These are phyloP conservation scores for Wickerhamiella azymoides DNA, from an alignment of 805 yeast species.

Conservation along the genomic window DNA sequence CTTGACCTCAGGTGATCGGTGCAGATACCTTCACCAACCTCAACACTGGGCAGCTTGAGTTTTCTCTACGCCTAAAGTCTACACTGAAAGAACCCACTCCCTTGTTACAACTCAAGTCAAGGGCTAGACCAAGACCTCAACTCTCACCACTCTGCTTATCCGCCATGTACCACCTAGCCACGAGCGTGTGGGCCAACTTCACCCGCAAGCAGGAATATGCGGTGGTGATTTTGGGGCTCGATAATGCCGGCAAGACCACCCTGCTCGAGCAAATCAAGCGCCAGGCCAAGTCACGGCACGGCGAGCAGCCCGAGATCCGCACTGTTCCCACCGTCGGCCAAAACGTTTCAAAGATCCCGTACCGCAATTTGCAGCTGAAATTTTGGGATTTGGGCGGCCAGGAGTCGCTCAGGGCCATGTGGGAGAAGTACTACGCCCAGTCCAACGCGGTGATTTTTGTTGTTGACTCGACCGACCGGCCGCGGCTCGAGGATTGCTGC, in stretches of 20 bases:
- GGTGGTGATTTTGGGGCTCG: conserved; percentile 72
- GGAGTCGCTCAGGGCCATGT: conserved; percentile 62
- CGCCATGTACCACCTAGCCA: conserved; percentile 53
- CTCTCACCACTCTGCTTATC: background rate
- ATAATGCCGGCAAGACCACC: conserved; percentile 93
- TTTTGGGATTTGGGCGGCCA: conserved; percentile 98
- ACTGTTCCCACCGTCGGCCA: conserved; percentile 94
- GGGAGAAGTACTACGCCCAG: conserved; percentile 74
- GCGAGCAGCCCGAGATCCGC: conserved; percentile 24
- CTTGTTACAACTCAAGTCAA: too few relatives aligned
- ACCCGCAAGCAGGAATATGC: conserved; percentile 58
- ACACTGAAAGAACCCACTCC: too few relatives aligned
- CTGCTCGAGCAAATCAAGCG: conserved; percentile 53
- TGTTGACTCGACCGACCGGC: conserved; percentile 80
- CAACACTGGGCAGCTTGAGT: too few relatives aligned
- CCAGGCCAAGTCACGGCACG: conserved; percentile 30
- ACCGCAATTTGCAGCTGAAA: conserved; percentile 38
- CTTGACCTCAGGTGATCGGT: too few relatives aligned
- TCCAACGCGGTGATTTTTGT: conserved; percentile 89
- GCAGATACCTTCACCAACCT: too few relatives aligned
- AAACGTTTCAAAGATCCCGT: conserved; percentile 37
- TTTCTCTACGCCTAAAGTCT: too few relatives aligned
- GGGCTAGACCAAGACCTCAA: background rate
- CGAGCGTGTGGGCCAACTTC: conserved; percentile 44
- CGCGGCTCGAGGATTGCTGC: conserved; percentile 69